These are phyloP conservation scores for Cordyceps cateniannulata DNA, from an alignment of 2,329 filamentous ascomycete genomes.

Conservation along the genomic window DNA sequence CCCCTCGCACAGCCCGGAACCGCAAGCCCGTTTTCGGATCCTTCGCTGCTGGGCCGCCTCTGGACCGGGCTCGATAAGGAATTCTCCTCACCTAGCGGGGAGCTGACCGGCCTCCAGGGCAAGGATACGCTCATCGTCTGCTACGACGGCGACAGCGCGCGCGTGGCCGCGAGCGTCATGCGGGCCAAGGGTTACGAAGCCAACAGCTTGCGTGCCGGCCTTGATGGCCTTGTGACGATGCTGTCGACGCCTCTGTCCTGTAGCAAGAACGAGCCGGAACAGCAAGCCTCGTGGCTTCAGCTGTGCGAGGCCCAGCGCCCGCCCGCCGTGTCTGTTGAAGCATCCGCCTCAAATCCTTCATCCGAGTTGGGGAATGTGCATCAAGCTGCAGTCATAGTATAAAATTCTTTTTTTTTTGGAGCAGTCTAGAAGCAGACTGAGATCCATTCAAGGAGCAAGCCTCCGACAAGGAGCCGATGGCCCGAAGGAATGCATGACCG, in stretches of 20 bases:
- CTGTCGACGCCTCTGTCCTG: background rate
- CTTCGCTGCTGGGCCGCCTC: conserved; percentile 33
- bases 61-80: conserved; percentile 41
- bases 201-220: conserved; percentile 39
- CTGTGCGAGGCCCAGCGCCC: background rate
- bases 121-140: conserved; percentile 41
- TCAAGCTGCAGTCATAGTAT: conserved; percentile 1
- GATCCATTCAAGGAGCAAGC: background rate
- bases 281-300: conserved; percentile 3
- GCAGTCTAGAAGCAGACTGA: too few species aligned
- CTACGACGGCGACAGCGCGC: conserved; percentile 47
- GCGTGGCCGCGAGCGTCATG: conserved; percentile 47
- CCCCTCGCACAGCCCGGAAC: conserved; percentile 32
- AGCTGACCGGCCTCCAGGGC: conserved; percentile 20
- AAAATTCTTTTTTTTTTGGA: background rate
- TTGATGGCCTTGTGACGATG: conserved; percentile 11
- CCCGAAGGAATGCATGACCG: background rate
- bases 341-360: background rate
- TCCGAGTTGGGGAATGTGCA: background rate
- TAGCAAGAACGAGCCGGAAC: background rate
- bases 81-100: conserved; percentile 27
- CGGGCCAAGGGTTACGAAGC: conserved; percentile 42
- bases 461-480: background rate
- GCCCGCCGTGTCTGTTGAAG: background rate
- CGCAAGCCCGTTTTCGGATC: conserved; percentile 40